phyloP scores from a whole-genome alignment of 768 basidiomycete species.

The Hortiboletus campestris region DNA sequence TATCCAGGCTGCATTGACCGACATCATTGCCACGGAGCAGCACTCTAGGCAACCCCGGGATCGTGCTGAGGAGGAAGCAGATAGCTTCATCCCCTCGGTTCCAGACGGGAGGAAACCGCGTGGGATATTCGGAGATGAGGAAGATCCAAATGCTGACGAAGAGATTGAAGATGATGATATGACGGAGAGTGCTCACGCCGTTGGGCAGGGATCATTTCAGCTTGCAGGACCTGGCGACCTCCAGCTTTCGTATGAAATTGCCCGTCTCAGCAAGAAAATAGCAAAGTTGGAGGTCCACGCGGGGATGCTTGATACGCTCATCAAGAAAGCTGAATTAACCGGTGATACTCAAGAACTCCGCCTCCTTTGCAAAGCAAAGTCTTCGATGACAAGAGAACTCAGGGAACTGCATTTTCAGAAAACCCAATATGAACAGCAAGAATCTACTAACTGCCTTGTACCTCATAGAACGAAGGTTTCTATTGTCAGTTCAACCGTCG shows the following conservation, averaged over 20 bases:
- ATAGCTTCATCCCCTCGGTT: conserved; percentile 1
- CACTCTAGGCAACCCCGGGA: conserved; percentile 33
- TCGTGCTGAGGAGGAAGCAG: conserved; percentile 8
- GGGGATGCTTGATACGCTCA: conserved; percentile 78
- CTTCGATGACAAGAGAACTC: conserved; percentile 77
- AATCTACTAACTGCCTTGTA: conserved; percentile 82
- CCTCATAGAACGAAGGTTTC: conserved; percentile 82
- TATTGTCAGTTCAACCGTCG: conserved; percentile 79
- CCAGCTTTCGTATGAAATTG: conserved; percentile 84
- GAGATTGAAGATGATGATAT: conserved; percentile 45
- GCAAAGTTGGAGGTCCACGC: conserved; percentile 77
- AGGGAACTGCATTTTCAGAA: conserved; percentile 87
- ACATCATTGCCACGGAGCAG: conserved; percentile 88
- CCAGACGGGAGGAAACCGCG: conserved; percentile 16
- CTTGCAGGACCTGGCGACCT: conserved; percentile 88
- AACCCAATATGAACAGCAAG: conserved; percentile 91
- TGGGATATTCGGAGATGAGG: conserved; percentile 40
- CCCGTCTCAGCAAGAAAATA: conserved; percentile 73
- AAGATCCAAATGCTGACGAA: conserved; percentile 40
- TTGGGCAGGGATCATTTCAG: conserved; percentile 55
- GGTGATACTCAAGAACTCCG: conserved; percentile 85
- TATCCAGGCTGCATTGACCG: conserved; percentile 92
- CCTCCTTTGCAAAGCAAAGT: conserved; percentile 78
- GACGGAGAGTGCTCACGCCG: conserved; percentile 20
- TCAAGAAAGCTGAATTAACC: conserved; percentile 92